Conservation (phyloP, 1,284 basidiomycete species). For the Melanopsichium pennsylvanicum region DNA sequence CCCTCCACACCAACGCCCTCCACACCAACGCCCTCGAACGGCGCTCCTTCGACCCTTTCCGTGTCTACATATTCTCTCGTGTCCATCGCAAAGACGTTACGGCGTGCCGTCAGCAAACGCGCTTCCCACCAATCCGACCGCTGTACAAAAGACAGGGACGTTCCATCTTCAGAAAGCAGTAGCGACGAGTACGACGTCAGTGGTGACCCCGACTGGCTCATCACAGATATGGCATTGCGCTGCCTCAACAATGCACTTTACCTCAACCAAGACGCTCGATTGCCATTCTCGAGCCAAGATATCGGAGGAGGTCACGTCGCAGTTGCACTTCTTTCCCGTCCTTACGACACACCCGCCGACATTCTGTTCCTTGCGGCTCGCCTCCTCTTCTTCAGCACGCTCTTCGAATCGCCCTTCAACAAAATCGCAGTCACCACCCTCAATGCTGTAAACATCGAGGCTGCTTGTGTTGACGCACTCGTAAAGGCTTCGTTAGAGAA, state of each 20-base stretch:
- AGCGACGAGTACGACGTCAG: slow-evolving; percentile 17
- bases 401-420: slow-evolving; percentile 56
- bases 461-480: slow-evolving; percentile 26
- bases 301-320: slow-evolving; percentile 44
- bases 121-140: slow-evolving; percentile 17
- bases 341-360: slow-evolving; percentile 37
- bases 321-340: slow-evolving; percentile 30
- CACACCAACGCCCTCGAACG: neutral
- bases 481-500: slow-evolving; percentile 20
- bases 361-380: slow-evolving; percentile 53
- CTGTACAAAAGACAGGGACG: slow-evolving; percentile 10
- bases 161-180: slow-evolving; percentile 16
- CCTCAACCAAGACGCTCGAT: slow-evolving; percentile 42
- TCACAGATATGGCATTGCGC: slow-evolving; percentile 54
- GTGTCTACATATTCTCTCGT: slow-evolving; percentile 7
- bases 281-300: slow-evolving; percentile 36
- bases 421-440: slow-evolving; percentile 44
- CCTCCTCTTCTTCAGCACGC: slow-evolving; percentile 58
- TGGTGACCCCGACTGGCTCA: slow-evolving; percentile 37
- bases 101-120: slow-evolving; percentile 20
- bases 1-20: slow-evolving; percentile 1
- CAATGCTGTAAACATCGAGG: slow-evolving; percentile 29
- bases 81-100: slow-evolving; percentile 29
- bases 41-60: slow-evolving; percentile 1
- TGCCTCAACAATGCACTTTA: slow-evolving; percentile 59